A percentile compares a stretch with the other conserved stretches of the same genome.
Conservation (phyloP, 495 filamentous ascomycete genomes). For the Trichoderma erinaceum region DNA sequence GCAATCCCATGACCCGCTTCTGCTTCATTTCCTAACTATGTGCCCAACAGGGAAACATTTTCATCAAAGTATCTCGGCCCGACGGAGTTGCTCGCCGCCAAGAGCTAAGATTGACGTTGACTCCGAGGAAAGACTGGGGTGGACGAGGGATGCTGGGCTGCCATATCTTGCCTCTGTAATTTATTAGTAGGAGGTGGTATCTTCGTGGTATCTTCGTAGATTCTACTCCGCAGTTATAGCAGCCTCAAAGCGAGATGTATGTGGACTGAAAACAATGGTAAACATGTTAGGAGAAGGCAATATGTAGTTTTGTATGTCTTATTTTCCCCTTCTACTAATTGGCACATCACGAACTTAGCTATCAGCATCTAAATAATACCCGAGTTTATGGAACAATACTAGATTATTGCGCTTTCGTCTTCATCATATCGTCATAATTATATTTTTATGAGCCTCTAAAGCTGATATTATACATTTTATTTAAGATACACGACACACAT, state of each 20-base stretch:
- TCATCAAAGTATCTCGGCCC: slow-evolving; percentile 62
- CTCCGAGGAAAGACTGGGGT: slow-evolving; percentile 75
- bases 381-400: too few relatives aligned
- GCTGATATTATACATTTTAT: background rate
- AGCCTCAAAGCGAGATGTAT: too few relatives aligned
- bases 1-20: slow-evolving; percentile 13
- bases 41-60: slow-evolving; percentile 51
- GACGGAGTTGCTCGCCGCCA: slow-evolving; percentile 36
- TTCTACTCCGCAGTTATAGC: too few relatives aligned
- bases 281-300: too few relatives aligned
- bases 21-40: slow-evolving; percentile 16
- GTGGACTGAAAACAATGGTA: too few relatives aligned
- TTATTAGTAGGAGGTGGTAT: background rate
- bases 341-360: too few relatives aligned
- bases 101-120: slow-evolving; percentile 63
- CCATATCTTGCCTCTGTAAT: slow-evolving; percentile 69
- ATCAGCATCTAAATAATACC: too few relatives aligned
- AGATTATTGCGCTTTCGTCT: too few relatives aligned
- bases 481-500: background rate
- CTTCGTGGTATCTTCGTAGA: too few relatives aligned
- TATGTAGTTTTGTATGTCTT: too few relatives aligned
- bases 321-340: too few relatives aligned
- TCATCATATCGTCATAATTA: too few relatives aligned
- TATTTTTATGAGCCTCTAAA: background rate
- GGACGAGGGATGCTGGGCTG: slow-evolving; percentile 84